Conservation (phyloP, 345 rosid species). For the Melaleuca alternifolia region DNA sequence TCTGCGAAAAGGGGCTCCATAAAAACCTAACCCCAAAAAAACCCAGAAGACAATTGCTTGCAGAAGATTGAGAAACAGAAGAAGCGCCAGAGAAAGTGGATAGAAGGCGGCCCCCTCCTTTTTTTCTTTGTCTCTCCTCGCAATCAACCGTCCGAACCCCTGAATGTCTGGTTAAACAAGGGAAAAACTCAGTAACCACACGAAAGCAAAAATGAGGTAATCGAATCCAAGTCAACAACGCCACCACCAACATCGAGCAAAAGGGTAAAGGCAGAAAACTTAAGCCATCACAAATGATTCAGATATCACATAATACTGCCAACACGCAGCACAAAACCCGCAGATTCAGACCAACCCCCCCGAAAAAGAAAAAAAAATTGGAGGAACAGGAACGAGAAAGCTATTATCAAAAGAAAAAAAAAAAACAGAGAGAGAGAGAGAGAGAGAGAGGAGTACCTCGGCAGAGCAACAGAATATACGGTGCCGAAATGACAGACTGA, state of each 20-base stretch:
- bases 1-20: constrained; percentile 19
- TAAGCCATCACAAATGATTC: not conserved
- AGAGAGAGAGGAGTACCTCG: not conserved
- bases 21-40: not conserved
- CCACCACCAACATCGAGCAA: not conserved
- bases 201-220: not conserved
- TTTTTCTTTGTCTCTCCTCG: not conserved
- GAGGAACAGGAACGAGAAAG: not conserved
- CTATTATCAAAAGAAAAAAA: not conserved
- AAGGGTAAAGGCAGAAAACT: not conserved
- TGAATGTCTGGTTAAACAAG: not conserved
- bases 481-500: not conserved
- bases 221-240: not conserved
- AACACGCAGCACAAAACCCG: not conserved
- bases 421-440: not conserved
- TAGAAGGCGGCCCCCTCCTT: not conserved
- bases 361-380: not conserved
- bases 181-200: not conserved
- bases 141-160: not conserved
- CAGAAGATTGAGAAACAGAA: not conserved
- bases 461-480: not conserved
- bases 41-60: not conserved
- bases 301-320: not conserved
- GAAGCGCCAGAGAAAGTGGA: not conserved
- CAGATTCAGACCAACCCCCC: not conserved